phyloP scores from a whole-genome alignment of 2,329 filamentous ascomycete genomes.

The Xylaria sp. region DNA sequence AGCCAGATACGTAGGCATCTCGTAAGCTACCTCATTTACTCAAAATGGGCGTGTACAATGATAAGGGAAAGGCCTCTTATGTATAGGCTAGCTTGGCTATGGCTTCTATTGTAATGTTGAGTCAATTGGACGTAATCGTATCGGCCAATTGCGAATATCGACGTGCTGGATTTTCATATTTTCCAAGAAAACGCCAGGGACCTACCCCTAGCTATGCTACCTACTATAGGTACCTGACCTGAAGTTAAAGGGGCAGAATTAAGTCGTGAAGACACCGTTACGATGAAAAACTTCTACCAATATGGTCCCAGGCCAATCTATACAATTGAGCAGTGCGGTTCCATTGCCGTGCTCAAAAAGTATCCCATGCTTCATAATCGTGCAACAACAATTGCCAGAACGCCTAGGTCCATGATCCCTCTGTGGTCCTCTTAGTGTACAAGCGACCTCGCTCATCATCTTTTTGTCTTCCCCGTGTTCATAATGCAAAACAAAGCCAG shows the following conservation, averaged over 20 bases:
- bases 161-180: too few relatives aligned
- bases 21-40: too few relatives aligned
- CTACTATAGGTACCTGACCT: background rate
- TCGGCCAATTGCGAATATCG: too few relatives aligned
- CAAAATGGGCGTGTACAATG: too few relatives aligned
- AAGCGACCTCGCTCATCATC: conserved; percentile 26
- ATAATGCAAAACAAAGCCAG: conserved; percentile 9
- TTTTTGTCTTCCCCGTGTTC: conserved; percentile 14
- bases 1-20: too few relatives aligned
- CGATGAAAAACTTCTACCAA: conserved; percentile 10
- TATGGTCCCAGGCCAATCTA: conserved; percentile 23
- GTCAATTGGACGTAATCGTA: too few relatives aligned
- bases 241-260: background rate
- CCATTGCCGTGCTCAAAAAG: conserved; percentile 23
- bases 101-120: too few relatives aligned
- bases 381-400: conserved; percentile 30
- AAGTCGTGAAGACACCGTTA: background rate
- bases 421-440: conserved; percentile 32
- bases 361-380: conserved; percentile 32
- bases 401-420: conserved; percentile 33
- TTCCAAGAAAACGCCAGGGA: too few relatives aligned
- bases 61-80: too few relatives aligned
- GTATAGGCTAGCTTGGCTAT: too few relatives aligned
- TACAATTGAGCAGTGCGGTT: conserved; percentile 28
- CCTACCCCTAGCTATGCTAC: too few relatives aligned